Evolutionary conservation across 345 rosid genomes (phyloP).

Genomic region (Salix viminalis): DNA sequence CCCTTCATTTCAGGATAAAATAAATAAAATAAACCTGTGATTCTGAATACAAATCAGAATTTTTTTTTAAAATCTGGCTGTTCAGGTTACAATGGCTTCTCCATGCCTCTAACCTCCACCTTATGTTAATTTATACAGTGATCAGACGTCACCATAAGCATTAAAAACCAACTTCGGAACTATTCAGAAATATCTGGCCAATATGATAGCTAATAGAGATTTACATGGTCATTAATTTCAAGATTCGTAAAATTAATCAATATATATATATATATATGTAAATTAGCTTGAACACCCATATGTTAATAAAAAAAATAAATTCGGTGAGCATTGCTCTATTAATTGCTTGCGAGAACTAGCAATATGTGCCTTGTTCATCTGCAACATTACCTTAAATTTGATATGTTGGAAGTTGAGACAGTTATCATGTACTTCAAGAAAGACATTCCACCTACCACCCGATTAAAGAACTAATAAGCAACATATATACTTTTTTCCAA

Average conservation of each 20-base stretch:
- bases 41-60: background rate
- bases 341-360: constrained; percentile 1
- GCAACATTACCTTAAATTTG: background rate
- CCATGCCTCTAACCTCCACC: background rate
- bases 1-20: background rate
- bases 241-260: no score
- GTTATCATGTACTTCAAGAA: background rate
- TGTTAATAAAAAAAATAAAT: no score
- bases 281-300: no score
- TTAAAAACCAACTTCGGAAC: no score
- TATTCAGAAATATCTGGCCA: no score
- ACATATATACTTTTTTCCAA: background rate
- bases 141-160: background rate
- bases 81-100: background rate
- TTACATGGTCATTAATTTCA: no score
- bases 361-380: background rate
- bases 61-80: background rate
- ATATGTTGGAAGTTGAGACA: constrained; percentile 5
- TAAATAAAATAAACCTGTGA: background rate
- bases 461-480: background rate
- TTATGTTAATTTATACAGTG: background rate
- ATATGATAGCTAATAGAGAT: no score
- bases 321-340: background rate
- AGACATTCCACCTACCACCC: constrained; percentile 10
- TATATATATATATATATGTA: rapidly evolving